Conservation (phyloP, 805 yeast species). For the Candida stauntonica region DNA sequence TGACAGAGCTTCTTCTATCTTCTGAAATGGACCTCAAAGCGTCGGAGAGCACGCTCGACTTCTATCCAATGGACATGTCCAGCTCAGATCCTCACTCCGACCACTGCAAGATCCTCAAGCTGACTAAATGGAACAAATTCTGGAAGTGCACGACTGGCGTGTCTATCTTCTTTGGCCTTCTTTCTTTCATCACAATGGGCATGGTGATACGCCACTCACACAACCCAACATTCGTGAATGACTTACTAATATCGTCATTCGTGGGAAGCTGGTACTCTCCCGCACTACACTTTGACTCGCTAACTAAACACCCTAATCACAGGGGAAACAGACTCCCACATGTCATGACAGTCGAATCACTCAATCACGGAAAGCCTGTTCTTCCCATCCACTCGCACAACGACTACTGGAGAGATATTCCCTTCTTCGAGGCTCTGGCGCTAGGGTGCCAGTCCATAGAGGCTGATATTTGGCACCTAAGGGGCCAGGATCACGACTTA, state of each 20-base stretch:
- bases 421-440: constrained; percentile 51
- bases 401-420: constrained; percentile 60
- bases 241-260: constrained; percentile 3
- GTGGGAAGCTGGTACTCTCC: constrained; percentile 2
- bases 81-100: background rate
- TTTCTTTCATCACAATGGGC: constrained; percentile 1
- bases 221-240: constrained; percentile 11
- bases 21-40: too few relatives aligned
- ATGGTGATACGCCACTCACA: constrained; percentile 7
- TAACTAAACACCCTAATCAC: background rate
- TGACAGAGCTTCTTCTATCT: too few relatives aligned
- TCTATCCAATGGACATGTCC: background rate
- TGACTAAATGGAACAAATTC: constrained; percentile 1
- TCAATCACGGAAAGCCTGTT: constrained; percentile 12
- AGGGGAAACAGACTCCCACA: background rate
- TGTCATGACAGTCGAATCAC: constrained; percentile 4
- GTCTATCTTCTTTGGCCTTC: constrained; percentile 1
- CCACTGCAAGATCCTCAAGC: background rate
- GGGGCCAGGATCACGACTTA: constrained; percentile 30
- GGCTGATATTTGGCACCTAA: constrained; percentile 56
- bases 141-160: constrained; percentile 8
- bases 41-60: too few relatives aligned
- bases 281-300: background rate
- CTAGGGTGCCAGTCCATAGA: constrained; percentile 56
- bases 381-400: constrained; percentile 59